A percentile compares a stretch with the other conserved stretches of the same genome.
phyloP scores from a whole-genome alignment of 257 asterid genomes.

The Gentiana straminea region DNA sequence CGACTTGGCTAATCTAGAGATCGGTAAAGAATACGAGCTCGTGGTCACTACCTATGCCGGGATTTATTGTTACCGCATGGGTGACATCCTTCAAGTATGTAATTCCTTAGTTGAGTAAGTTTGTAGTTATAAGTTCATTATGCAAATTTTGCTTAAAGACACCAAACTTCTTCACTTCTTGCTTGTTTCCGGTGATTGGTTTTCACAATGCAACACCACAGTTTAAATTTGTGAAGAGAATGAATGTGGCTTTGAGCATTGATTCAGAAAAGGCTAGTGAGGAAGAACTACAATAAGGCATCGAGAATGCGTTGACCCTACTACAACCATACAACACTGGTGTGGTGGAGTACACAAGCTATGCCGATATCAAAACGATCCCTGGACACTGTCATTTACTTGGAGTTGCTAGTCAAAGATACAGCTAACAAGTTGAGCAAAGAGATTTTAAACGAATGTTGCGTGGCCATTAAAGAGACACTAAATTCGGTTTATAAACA shows the following conservation, averaged over 20 bases:
- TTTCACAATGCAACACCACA: constrained; percentile 66
- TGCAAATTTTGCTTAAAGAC: too few species aligned
- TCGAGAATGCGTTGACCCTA: constrained; percentile 38
- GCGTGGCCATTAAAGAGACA: constrained; percentile 53
- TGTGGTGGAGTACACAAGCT: constrained; percentile 67
- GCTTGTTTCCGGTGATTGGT: constrained; percentile 30
- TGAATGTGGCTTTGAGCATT: constrained; percentile 59
- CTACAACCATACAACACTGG: constrained; percentile 23
- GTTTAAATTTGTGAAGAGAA: constrained; percentile 57
- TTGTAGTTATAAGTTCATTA: too few species aligned
- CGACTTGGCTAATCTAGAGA: constrained; percentile 54
- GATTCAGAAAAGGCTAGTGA: constrained; percentile 74
- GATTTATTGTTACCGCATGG: constrained; percentile 63
- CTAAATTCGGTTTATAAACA: constrained; percentile 68
- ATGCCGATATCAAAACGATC: constrained; percentile 40
- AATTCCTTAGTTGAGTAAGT: too few species aligned
- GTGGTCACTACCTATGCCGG: constrained; percentile 68
- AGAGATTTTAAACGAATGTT: constrained; percentile 39
- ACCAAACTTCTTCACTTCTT: too few species aligned
- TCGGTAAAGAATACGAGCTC: constrained; percentile 68
- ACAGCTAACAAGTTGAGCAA: constrained; percentile 14
- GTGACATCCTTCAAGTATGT: constrained; percentile 61
- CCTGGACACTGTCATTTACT: constrained; percentile 77
- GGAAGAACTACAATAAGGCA: constrained; percentile 53
- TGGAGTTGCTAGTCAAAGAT: constrained; percentile 54